Percentiles rank a stretch among this genome's conserved stretches.
Conservation (phyloP, 169 alveolate genomes). For the Besnoitia besnoiti region DNA sequence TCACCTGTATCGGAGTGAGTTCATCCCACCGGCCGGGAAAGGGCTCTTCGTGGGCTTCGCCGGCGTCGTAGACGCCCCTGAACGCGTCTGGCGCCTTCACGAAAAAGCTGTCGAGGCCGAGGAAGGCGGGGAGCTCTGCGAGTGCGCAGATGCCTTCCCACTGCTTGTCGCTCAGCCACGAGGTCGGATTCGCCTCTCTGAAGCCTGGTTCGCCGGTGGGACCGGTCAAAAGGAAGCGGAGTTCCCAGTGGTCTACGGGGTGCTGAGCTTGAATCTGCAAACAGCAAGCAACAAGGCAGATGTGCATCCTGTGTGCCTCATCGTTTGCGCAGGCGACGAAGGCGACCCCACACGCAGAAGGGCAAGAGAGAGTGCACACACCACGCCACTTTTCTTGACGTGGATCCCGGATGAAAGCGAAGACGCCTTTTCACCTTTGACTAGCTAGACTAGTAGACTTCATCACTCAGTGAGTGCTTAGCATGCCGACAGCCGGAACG, state of each 20-base stretch:
- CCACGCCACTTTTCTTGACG: neutral
- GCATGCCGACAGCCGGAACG: no score
- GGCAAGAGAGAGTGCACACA: neutral
- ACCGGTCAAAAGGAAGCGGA: constrained; percentile 94
- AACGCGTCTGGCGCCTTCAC: constrained; percentile 80
- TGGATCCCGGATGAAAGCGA: no score
- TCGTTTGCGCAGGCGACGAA: neutral
- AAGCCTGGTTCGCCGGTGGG: constrained; percentile 89
- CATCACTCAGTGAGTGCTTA: no score
- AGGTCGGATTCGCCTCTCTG: constrained; percentile 84
- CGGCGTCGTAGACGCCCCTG: constrained; percentile 85
- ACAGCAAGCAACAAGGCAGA: neutral
- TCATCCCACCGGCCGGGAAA: constrained; percentile 91
- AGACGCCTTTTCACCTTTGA: no score
- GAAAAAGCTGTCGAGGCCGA: constrained; percentile 87
- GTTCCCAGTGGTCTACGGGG: constrained; percentile 83
- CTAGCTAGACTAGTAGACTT: no score
- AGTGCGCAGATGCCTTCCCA: constrained; percentile 91
- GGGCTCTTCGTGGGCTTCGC: constrained; percentile 88
- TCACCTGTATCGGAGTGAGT: constrained; percentile 65
- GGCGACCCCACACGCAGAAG: neutral
- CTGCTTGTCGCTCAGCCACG: constrained; percentile 89
- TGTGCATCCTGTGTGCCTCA: neutral
- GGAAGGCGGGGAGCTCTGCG: constrained; percentile 82
- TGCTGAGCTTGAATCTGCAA: constrained; percentile 56